Evolutionary conservation across 371 early-diverging fungal species (phyloP).

Genomic region (Actinomortierella wolfii): DNA sequence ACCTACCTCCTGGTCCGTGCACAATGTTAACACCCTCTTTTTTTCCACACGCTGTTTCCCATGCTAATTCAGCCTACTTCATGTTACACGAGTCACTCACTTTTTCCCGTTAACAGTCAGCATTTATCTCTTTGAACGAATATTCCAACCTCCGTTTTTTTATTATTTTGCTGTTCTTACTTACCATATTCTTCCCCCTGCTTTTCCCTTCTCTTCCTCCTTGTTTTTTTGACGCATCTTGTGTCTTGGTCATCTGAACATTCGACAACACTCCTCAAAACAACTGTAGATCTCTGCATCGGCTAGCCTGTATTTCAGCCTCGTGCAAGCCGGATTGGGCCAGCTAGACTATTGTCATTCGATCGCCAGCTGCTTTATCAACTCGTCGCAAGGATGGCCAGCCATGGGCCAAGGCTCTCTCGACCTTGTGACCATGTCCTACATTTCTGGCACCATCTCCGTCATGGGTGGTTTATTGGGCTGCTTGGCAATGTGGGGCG

Average conservation of each 20-base stretch:
- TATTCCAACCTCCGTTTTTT: too few species aligned
- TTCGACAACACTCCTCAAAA: background rate
- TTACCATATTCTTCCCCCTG: too few species aligned
- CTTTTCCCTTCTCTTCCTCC: too few species aligned
- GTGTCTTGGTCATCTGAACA: too few species aligned
- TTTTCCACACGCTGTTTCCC: too few species aligned
- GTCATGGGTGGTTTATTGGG: constrained; percentile 24
- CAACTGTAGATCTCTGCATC: constrained; percentile 17
- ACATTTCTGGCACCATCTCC: constrained; percentile 29
- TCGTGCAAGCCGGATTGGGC: constrained; percentile 21
- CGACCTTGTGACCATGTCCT: constrained; percentile 34
- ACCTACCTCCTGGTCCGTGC: constrained; percentile 26
- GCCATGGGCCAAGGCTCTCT: constrained; percentile 27
- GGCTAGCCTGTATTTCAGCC: constrained; percentile 35
- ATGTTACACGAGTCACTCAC: too few species aligned
- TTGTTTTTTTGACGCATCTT: too few species aligned
- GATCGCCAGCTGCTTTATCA: constrained; percentile 23
- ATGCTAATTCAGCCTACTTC: too few species aligned
- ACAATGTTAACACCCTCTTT: too few species aligned
- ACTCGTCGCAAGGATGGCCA: constrained; percentile 37
- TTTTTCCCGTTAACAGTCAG: too few species aligned
- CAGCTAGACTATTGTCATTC: constrained; percentile 20
- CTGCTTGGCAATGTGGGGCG: constrained; percentile 24
- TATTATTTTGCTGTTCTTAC: too few species aligned
- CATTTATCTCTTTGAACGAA: too few species aligned